Conservation (phyloP, 1,284 basidiomycete species). For the Rhodofomes roseus region DNA sequence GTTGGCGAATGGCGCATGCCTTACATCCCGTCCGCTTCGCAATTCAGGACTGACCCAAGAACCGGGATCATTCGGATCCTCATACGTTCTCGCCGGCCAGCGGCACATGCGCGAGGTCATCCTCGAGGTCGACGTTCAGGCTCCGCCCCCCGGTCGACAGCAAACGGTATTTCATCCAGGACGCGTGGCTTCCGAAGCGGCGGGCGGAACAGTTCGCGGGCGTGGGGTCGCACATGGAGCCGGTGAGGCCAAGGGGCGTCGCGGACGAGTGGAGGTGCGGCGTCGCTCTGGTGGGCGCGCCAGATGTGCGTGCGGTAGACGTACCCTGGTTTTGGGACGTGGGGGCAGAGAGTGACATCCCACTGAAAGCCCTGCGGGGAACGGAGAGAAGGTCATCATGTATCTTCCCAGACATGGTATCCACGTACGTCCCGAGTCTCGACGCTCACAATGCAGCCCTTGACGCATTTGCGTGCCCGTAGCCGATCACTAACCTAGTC, state of each 20-base stretch:
- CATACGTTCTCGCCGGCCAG: constrained; percentile 6
- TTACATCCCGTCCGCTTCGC: background rate
- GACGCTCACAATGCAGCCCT: background rate
- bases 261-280: background rate
- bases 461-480: background rate
- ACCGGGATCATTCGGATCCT: constrained; percentile 15
- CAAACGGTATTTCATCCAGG: background rate
- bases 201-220: background rate
- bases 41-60: constrained; percentile 11
- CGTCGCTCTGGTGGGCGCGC: background rate
- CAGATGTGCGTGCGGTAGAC: background rate
- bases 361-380: background rate
- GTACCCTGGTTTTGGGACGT: background rate
- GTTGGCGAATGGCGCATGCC: background rate
- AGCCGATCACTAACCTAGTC: background rate
- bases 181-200: background rate
- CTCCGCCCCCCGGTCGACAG: background rate
- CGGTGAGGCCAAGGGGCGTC: background rate
- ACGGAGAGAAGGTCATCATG: background rate
- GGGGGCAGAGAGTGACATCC: background rate
- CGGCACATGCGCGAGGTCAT: background rate
- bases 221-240: background rate
- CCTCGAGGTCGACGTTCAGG: background rate
- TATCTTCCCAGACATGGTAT: background rate
- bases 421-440: background rate